phyloP scores from a whole-genome alignment of 1,139 yeast species.

The Pichia sp. region DNA sequence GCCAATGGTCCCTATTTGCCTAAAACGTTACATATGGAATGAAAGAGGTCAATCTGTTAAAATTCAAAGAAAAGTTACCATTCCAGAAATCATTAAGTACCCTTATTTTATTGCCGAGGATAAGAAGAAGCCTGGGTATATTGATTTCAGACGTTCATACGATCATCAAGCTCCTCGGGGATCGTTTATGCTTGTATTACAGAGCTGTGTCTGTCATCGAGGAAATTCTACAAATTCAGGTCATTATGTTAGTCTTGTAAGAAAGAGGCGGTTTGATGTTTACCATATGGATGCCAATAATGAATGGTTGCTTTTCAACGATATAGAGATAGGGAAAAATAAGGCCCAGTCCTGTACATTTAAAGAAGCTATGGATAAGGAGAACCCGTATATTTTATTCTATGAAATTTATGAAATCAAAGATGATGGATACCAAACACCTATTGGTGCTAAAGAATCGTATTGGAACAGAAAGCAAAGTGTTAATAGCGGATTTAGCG shows the following conservation, averaged over 20 bases:
- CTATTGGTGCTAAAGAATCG: constrained; percentile 24
- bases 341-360: constrained; percentile 51
- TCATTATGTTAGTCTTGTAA: constrained; percentile 60
- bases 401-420: constrained; percentile 53
- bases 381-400: constrained; percentile 70
- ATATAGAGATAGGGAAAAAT: constrained; percentile 43
- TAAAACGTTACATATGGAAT: constrained; percentile 62
- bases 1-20: constrained; percentile 71
- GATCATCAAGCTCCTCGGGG: constrained; percentile 40
- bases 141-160: constrained; percentile 30
- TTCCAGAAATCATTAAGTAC: constrained; percentile 64
- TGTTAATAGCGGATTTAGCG: constrained; percentile 15
- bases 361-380: constrained; percentile 52
- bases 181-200: constrained; percentile 61
- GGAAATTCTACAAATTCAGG: constrained; percentile 64
- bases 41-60: constrained; percentile 46
- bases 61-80: constrained; percentile 53
- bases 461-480: constrained; percentile 25
- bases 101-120: constrained; percentile 79
- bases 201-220: constrained; percentile 73
- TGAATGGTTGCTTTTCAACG: constrained; percentile 68
- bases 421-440: constrained; percentile 25
- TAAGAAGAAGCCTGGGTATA: constrained; percentile 30
- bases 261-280: constrained; percentile 37
- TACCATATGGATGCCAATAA: constrained; percentile 31